phyloP scores from a whole-genome alignment of 176 grass and related monocot species.

The bread wheat (Triticum aestivum) region IWGSC_CS_RefSeq_v2.1 NC_057807.1:591941544-591942043 shows the following conservation, averaged over 20 bases:
- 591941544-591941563: not conserved
- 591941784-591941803: not conserved
- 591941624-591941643: not conserved
- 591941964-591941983: slow-evolving; percentile 66
- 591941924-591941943: slow-evolving; percentile 57
- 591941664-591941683: not conserved
- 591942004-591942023: slow-evolving; percentile 90
- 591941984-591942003: slow-evolving; percentile 87
- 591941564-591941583: not conserved
- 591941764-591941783: not conserved
- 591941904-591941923: slow-evolving; percentile 35
- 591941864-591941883: not conserved
- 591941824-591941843: slow-evolving; percentile 8
- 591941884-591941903: not conserved
- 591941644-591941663: not conserved
- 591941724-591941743: not conserved
- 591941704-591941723: not conserved
- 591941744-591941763: no score
- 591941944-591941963: slow-evolving; percentile 96
- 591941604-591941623: not conserved
- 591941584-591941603: not conserved
- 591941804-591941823: not conserved
- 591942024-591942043: slow-evolving; percentile 61
- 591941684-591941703: not conserved
- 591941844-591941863: not conserved